Evolutionary conservation across 1,284 basidiomycete genomes (phyloP).

Genomic region (Heliocybe sulcata): DNA sequence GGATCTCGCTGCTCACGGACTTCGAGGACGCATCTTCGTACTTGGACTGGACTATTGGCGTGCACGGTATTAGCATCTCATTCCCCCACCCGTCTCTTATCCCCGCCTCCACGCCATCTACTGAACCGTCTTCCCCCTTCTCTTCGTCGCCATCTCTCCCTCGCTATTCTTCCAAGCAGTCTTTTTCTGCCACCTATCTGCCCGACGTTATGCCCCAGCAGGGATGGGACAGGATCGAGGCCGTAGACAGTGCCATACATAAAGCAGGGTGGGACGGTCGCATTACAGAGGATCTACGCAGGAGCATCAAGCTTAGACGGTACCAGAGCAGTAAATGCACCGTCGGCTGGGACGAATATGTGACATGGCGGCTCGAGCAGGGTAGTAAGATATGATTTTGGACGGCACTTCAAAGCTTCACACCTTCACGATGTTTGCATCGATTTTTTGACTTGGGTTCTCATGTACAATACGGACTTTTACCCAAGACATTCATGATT

Average conservation of each 20-base stretch:
- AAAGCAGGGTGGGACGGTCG: slow-evolving; percentile 87
- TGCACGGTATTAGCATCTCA: slow-evolving; percentile 88
- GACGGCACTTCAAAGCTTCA: not conserved
- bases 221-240: slow-evolving; percentile 88
- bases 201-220: slow-evolving; percentile 91
- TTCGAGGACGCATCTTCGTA: slow-evolving; percentile 85
- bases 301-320: slow-evolving; percentile 70
- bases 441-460: not conserved
- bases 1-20: slow-evolving; percentile 88
- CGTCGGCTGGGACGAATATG: slow-evolving; percentile 74
- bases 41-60: slow-evolving; percentile 88
- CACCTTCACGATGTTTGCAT: not conserved
- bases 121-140: slow-evolving; percentile 57
- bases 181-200: slow-evolving; percentile 88
- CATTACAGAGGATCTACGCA: slow-evolving; percentile 80
- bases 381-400: slow-evolving; percentile 25
- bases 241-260: slow-evolving; percentile 84
- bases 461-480: not conserved
- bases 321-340: slow-evolving; percentile 81
- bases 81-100: slow-evolving; percentile 73
- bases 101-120: slow-evolving; percentile 35
- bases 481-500: not conserved
- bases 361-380: slow-evolving; percentile 56
- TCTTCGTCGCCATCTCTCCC: slow-evolving; percentile 58
- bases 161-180: slow-evolving; percentile 43